Evolutionary conservation across 495 filamentous ascomycete species (phyloP), one percentile per base, ranked within the genome.

Genomic region (Stereocaulon alpinum): DNA sequence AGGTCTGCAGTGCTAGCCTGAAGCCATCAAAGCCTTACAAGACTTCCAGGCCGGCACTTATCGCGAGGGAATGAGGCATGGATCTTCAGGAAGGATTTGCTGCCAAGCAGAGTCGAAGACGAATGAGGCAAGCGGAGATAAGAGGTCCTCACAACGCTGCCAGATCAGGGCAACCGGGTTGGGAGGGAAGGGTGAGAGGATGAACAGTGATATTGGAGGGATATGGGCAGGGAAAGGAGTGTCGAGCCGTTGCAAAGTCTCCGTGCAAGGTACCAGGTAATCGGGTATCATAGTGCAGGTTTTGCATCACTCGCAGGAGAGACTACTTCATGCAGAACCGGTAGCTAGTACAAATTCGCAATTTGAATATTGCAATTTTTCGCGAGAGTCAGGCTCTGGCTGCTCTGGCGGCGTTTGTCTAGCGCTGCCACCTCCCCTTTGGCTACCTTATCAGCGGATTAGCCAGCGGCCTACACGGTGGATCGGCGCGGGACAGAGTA

Each of bases 251-350:
- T 59, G 37, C 30, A 59, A 59, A 53, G 40, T 54, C 57, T 37
- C 57, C 40, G 57, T 53, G 48, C 57, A 59, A 59, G 57, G 57
- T 59, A 59, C 57, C 57, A 59, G 40, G 20, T 17, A 27, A 32
- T 20, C 48, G 57, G 57, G 40, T 59, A 59, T 30, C 47, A 50
- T 59, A 41, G 30, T 43, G 47, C 57, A 41, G 15, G 9, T 34
- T 5, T 27, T 29, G 37, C 20, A 30, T 50, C 24, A 50, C 47
- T 50, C 22, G 47, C 47, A 50, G 47, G 47, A 50, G 47, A 37
- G 12, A 18, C 47, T 50, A 50, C 27, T 18, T 32, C 15, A 50
- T 50, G 47, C 47, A 50, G 47, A 11, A 50, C 30, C 24, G 47
- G 47, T 32, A 30, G 47, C 47, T 29, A 50, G 47, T 24, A 50